Percentiles rank a stretch among this genome's conserved stretches.
Conservation (phyloP, 1,284 basidiomycete species). For the Pseudozyma pruni region DNA sequence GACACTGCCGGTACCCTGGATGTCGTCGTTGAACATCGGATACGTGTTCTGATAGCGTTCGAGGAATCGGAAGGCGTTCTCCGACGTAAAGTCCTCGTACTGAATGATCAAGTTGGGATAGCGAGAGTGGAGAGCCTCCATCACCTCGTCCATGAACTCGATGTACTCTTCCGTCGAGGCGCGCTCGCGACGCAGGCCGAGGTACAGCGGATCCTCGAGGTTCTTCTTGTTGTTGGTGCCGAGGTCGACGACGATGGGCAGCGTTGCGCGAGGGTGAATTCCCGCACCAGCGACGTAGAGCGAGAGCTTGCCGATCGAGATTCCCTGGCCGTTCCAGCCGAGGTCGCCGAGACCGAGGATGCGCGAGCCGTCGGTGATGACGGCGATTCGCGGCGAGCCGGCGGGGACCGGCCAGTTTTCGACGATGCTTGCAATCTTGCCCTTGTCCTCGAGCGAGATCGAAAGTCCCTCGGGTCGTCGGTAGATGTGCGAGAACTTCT, state of each 20-base stretch:
- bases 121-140: constrained; percentile 74
- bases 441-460: constrained; percentile 75
- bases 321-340: constrained; percentile 78
- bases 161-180: constrained; percentile 66
- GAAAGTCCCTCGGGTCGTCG: constrained; percentile 76
- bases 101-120: constrained; percentile 84
- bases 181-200: constrained; percentile 74
- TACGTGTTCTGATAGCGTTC: constrained; percentile 64
- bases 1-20: constrained; percentile 75
- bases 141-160: constrained; percentile 92
- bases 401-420: constrained; percentile 77
- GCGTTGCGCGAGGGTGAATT: constrained; percentile 82
- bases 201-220: constrained; percentile 88
- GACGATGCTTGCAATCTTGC: constrained; percentile 77
- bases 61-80: constrained; percentile 65
- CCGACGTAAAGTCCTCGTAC: constrained; percentile 75
- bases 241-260: constrained; percentile 78
- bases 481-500: constrained; percentile 78
- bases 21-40: constrained; percentile 79
- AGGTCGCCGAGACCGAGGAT: constrained; percentile 93
- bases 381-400: constrained; percentile 67
- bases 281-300: constrained; percentile 91
- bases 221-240: constrained; percentile 87
- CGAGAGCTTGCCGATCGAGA: constrained; percentile 90
- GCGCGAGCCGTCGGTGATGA: constrained; percentile 81